Base-by-base conservation (phyloP, 2,329 filamentous ascomycete species). In the Pezicula radicicola region DNA sequence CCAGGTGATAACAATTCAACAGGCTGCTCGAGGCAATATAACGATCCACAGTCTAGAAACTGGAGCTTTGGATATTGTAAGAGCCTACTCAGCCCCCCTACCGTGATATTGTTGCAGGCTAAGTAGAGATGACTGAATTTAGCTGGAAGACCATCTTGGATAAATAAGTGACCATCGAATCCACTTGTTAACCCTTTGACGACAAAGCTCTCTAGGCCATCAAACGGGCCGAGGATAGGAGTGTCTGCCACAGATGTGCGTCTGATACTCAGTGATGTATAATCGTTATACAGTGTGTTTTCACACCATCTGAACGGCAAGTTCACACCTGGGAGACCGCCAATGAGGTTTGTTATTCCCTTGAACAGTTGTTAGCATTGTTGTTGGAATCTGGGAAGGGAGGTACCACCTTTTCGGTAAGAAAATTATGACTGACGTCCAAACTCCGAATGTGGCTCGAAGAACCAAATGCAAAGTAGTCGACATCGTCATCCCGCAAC, bases 51-150 rank as follows among this genome's bases (percentile, higher is more conserved):
- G 36, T 60, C 54, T 5, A 58, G 36, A 41, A 56, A 46, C 19
- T 58, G 49, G 12, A 60, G 52, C 21, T 50, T 51, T 25, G 50
- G 58, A 43, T 51, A 49, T 16, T 52, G 42, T 2, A 54, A 16
- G 16, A 53, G 19, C n/a, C 49, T 53, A 25, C 35, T 50, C 2
- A 58, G 36, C 8, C 27, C 44, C 39, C 55, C 50, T 3, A 60
- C 42, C 0, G 54, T 55, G 37, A 56, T 16, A 40, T 50, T 54
- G 40, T 60, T 60, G 8, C 54, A 53, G 6, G 54, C 52, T 1
- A 60, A 28, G 16, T 54, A 55, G 4, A 60, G 46, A 41, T 58
- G 50, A n/a, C 53, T 55, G 37, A 60, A 60, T 4, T 51, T 49
- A 7, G 49, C 41, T 16, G 58, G 58, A 13, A 58, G 42, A 4